These are phyloP conservation scores for Neofusicoccum cordaticola DNA, from an alignment of 2,329 filamentous ascomycete genomes.

Conservation along the genomic window DNA sequence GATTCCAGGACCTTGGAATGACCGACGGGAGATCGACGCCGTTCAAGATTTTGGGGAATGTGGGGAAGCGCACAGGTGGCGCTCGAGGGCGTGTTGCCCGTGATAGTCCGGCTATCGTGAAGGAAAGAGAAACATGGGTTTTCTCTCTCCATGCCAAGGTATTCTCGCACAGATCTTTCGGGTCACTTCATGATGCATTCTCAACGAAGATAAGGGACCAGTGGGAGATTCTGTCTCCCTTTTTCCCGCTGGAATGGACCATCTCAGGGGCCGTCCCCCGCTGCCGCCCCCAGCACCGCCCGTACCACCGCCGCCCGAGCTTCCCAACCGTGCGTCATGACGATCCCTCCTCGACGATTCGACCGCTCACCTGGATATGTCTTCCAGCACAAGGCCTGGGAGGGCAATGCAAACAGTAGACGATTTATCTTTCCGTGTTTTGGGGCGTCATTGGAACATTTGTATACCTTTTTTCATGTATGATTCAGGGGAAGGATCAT, in stretches of 20 bases:
- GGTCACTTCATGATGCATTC: no score
- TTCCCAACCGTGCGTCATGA: neutral
- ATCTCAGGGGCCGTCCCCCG: neutral
- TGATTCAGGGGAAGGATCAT: neutral
- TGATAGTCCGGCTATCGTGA: neutral
- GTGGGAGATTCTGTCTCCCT: neutral
- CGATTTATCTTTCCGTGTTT: neutral
- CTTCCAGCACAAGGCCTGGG: no score
- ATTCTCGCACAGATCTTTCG: no score
- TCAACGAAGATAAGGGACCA: no score
- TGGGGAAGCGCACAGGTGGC: no score
- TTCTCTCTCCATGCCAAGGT: no score
- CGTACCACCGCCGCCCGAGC: neutral
- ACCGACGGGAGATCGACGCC: conserved; percentile 10
- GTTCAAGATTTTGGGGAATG: neutral
- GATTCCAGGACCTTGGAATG: neutral
- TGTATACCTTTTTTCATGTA: neutral
- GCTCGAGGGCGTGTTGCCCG: neutral
- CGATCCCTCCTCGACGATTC: neutral
- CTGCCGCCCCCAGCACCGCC: neutral
- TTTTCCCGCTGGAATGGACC: neutral
- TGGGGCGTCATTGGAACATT: neutral
- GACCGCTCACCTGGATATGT: neutral
- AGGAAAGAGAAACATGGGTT: neutral
- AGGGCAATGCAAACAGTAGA: neutral